phyloP scores from a whole-genome alignment of 2,329 filamentous ascomycete species.

The Fusarium musae region DNA sequence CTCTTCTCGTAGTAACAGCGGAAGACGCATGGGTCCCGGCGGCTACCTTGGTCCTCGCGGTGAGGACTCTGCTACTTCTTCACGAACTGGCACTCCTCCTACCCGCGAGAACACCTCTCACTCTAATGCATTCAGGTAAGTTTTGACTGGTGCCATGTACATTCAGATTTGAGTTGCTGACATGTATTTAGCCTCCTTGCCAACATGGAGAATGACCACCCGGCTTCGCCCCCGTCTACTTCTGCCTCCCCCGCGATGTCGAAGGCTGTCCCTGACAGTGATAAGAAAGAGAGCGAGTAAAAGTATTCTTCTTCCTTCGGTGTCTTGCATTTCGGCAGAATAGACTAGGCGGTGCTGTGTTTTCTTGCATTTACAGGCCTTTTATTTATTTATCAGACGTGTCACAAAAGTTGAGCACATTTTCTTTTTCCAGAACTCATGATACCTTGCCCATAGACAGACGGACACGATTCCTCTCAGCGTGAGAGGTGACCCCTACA shows the following conservation, averaged over 20 bases:
- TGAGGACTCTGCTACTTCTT: slow-evolving; percentile 89
- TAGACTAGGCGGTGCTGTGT: slow-evolving; percentile 61
- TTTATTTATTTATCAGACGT: slow-evolving; percentile 53
- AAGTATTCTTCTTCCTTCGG: slow-evolving; percentile 47
- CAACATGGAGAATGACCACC: slow-evolving; percentile 71
- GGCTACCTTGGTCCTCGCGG: slow-evolving; percentile 76
- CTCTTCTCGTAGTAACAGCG: slow-evolving; percentile 89
- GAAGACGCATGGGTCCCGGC: slow-evolving; percentile 81
- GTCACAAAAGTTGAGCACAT: slow-evolving; percentile 59
- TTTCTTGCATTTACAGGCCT: slow-evolving; percentile 61
- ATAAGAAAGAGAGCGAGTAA: slow-evolving; percentile 64
- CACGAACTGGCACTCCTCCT: slow-evolving; percentile 89
- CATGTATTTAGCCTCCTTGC: slow-evolving; percentile 61
- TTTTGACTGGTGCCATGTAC: not conserved
- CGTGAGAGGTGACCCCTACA: slow-evolving; percentile 46
- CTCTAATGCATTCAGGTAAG: slow-evolving; percentile 95
- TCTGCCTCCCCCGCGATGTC: slow-evolving; percentile 73
- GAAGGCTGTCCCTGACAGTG: slow-evolving; percentile 68
- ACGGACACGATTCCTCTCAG: slow-evolving; percentile 49
- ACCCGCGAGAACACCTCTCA: slow-evolving; percentile 69
- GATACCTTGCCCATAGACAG: slow-evolving; percentile 63
- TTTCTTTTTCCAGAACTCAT: slow-evolving; percentile 54
- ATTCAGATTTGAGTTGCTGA: not conserved
- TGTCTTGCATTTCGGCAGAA: slow-evolving; percentile 61
- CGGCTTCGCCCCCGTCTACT: slow-evolving; percentile 76